Evolutionary conservation across 2,329 filamentous ascomycete species (phyloP).

Genomic region (Talaromyces sp.): DNA sequence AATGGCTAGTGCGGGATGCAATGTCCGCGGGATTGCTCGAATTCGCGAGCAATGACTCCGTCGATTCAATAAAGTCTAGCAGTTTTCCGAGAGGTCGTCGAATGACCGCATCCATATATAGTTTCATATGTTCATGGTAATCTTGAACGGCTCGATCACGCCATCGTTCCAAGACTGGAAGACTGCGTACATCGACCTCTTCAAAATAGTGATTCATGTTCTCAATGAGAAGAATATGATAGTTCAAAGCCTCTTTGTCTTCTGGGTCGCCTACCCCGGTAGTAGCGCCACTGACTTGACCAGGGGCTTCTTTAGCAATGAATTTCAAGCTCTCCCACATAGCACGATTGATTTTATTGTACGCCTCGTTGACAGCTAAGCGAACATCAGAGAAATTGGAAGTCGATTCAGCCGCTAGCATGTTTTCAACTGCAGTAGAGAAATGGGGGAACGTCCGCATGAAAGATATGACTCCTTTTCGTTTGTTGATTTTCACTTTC

Average conservation of each 20-base stretch:
- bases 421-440: slow-evolving; percentile 76
- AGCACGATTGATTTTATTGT: slow-evolving; percentile 80
- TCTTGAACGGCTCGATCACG: slow-evolving; percentile 72
- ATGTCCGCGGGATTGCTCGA: slow-evolving; percentile 59
- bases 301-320: slow-evolving; percentile 71
- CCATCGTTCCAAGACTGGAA: slow-evolving; percentile 79
- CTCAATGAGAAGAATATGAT: slow-evolving; percentile 94
- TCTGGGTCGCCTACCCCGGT: slow-evolving; percentile 63
- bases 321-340: slow-evolving; percentile 98
- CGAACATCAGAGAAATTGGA: slow-evolving; percentile 66
- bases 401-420: slow-evolving; percentile 56
- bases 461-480: slow-evolving; percentile 93
- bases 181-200: slow-evolving; percentile 72
- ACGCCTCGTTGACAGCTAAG: slow-evolving; percentile 78
- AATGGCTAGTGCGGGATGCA: slow-evolving; percentile 77
- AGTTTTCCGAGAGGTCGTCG: slow-evolving; percentile 84
- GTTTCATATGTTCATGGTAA: slow-evolving; percentile 78
- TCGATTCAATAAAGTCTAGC: slow-evolving; percentile 85
- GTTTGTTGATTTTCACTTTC: slow-evolving; percentile 98
- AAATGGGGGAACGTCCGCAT: slow-evolving; percentile 91
- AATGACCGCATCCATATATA: slow-evolving; percentile 86
- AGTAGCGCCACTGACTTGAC: slow-evolving; percentile 52
- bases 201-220: slow-evolving; percentile 99
- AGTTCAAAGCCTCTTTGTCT: slow-evolving; percentile 95
- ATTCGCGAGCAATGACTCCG: slow-evolving; percentile 67